Percentiles rank a stretch among this genome's conserved stretches.
Evolutionary conservation across 2,329 filamentous ascomycete genomes (phyloP).

Genomic region (Ceratocystis ficicola): DNA sequence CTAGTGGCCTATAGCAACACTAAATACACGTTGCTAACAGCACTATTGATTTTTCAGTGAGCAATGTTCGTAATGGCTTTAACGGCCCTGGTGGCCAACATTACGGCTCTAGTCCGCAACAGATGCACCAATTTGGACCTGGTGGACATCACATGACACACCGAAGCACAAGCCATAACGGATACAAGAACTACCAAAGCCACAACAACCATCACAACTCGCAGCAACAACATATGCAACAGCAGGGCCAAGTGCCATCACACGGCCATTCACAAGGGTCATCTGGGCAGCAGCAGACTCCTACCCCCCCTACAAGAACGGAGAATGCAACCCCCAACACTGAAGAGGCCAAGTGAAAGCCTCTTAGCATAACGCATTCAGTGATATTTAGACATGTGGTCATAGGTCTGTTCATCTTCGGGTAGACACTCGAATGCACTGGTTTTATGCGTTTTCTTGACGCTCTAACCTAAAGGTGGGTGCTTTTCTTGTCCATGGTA

Average conservation of each 20-base stretch:
- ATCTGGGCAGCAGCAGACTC: constrained; percentile 16
- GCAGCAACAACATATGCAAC: constrained; percentile 10
- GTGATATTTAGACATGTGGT: neutral
- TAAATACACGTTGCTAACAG: constrained; percentile 11
- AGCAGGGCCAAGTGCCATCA: neutral
- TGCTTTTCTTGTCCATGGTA: neutral
- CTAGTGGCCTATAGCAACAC: constrained; percentile 12
- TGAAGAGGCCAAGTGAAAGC: constrained; percentile 21
- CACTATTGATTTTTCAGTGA: constrained; percentile 35
- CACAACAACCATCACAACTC: constrained; percentile 18
- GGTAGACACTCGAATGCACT: neutral
- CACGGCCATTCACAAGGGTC: neutral
- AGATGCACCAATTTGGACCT: constrained; percentile 49
- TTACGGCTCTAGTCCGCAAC: constrained; percentile 53
- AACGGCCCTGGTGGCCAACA: constrained; percentile 48
- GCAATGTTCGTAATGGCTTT: constrained; percentile 46
- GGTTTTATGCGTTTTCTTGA: neutral
- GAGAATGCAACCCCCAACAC: constrained; percentile 21
- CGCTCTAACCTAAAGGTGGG: neutral
- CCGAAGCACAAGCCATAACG: constrained; percentile 21
- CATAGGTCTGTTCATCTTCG: neutral
- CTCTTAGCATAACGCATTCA: neutral
- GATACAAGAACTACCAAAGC: constrained; percentile 21
- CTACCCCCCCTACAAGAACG: constrained; percentile 18
- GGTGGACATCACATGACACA: constrained; percentile 21